Percentiles rank a stretch among this genome's conserved stretches.
phyloP scores from a whole-genome alignment of 805 yeast species.

The Metschnikowia vanudenii region DNA sequence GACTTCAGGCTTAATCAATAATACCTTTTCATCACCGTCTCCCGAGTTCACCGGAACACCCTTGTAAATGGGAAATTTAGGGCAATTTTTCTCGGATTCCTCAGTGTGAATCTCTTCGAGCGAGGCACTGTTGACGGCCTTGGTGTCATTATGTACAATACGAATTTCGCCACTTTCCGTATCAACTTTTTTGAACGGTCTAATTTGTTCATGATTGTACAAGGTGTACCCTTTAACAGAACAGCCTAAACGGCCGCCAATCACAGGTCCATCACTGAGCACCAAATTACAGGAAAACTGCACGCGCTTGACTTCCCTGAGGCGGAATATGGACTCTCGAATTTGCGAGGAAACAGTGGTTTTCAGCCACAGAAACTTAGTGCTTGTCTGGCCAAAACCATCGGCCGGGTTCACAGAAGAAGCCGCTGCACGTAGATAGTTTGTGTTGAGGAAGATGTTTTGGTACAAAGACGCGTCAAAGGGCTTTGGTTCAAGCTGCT shows the following conservation, averaged over 20 bases:
- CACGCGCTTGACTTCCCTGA: conserved; percentile 61
- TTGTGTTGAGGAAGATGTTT: conserved; percentile 55
- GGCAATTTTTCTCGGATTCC: conserved; percentile 27
- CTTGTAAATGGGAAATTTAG: conserved; percentile 15
- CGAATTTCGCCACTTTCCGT: conserved; percentile 51
- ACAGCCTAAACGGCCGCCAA: conserved; percentile 46
- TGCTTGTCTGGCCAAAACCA: conserved; percentile 5
- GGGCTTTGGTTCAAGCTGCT: conserved; percentile 23
- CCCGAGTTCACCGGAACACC: conserved; percentile 23
- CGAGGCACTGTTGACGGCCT: conserved; percentile 10
- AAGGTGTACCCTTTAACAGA: conserved; percentile 72
- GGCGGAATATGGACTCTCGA: conserved; percentile 48
- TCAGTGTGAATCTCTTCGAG: conserved; percentile 24
- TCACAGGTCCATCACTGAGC: conserved; percentile 45
- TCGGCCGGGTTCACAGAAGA: conserved; percentile 15
- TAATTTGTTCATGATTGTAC: conserved; percentile 52
- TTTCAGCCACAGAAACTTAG: conserved; percentile 7
- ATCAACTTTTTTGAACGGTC: conserved; percentile 51
- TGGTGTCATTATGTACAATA: conserved; percentile 42
- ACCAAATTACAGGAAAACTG: conserved; percentile 62
- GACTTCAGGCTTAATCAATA: conserved; percentile 28
- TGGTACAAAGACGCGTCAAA: conserved; percentile 47
- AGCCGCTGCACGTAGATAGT: conserved; percentile 25
- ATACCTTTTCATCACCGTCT: conserved; percentile 11
- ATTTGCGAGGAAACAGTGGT: conserved; percentile 31